Base-by-base conservation (phyloP, 805 yeast species). In the Nakazawaea wyomingensis region DNA sequence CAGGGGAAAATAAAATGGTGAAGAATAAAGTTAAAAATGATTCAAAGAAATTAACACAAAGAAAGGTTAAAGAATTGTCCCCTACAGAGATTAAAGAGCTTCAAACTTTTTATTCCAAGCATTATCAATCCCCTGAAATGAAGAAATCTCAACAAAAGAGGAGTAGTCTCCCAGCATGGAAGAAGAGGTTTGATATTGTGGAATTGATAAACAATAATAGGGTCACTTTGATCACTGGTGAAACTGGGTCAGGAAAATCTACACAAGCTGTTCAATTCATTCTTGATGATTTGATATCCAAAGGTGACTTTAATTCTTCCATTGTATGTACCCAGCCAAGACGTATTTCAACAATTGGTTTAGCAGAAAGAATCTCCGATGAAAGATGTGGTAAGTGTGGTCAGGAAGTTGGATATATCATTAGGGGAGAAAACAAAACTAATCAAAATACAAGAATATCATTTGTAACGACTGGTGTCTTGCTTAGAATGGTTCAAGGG, bases 181-280 rank as follows among this genome's bases (percentile, higher is more conserved):
- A 66, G 11, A 84, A 81, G 55, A 71, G 68, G 41, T 61, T 72
- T 0, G 69, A 74, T 5, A 68, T 91, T 31, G 70, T 85, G 2
- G 53, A 73, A 0, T 63, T 79, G 4, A 77, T 91, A 4, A 67
- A 70, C 22, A 47, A 66, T 0, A 75, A 85, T 55, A 77, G 77
- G 48, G 84, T 88, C 4, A 79, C 85, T 7, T 64, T 91, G 27
- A 74, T 91, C 29, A 91, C 98, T 2, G 99, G 98, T 59, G 99
- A 93, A 59, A 91, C 98, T 0, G 98, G 98, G 53, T 90, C 97
- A 1, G 98, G 98, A 52, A 91, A 91, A 56, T 87, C 96, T 1
- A 91, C 99, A 0, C 99, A 91, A 58, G 78, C 87, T 4, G 96
- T 88, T 5, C 99, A 91, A 59, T 91, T 89, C 51, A 67, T 91